Conservation (phyloP, 257 asterid species). For the Solanum etuberosum region DNA sequence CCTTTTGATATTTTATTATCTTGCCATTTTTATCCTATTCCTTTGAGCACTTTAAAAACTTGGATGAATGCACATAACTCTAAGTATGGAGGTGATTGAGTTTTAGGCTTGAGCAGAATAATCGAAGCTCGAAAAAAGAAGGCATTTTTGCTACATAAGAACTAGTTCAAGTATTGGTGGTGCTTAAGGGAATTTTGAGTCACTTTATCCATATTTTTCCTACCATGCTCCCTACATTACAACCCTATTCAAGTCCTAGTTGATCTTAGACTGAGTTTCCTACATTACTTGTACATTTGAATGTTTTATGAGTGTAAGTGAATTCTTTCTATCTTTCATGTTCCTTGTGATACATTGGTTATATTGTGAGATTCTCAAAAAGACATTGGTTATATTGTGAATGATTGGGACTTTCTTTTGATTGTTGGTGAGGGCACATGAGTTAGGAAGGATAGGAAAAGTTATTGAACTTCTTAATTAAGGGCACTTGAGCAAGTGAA, state of each 20-base stretch:
- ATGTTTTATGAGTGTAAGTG: neutral
- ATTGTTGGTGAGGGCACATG: neutral
- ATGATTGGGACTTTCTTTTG: neutral
- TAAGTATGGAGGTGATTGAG: neutral
- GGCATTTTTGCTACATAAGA: neutral
- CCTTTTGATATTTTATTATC: neutral
- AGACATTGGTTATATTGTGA: neutral
- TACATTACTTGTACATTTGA: neutral
- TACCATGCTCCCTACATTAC: neutral
- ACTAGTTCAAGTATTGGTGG: neutral
- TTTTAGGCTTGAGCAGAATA: neutral
- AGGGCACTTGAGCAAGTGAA: neutral
- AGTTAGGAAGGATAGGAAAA: neutral
- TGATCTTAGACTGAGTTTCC: neutral
- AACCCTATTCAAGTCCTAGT: neutral
- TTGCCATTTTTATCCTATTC: neutral
- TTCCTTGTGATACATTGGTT: neutral
- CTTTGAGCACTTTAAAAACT: neutral
- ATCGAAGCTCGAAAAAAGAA: neutral
- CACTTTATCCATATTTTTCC: neutral
- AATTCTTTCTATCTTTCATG: neutral
- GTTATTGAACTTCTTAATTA: neutral
- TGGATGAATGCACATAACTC: neutral
- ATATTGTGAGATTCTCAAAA: neutral
- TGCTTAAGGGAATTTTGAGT: neutral